These are phyloP conservation scores for Sporothrix euskadiensis DNA, from an alignment of 2,329 filamentous ascomycete species.

Conservation along the genomic window DNA sequence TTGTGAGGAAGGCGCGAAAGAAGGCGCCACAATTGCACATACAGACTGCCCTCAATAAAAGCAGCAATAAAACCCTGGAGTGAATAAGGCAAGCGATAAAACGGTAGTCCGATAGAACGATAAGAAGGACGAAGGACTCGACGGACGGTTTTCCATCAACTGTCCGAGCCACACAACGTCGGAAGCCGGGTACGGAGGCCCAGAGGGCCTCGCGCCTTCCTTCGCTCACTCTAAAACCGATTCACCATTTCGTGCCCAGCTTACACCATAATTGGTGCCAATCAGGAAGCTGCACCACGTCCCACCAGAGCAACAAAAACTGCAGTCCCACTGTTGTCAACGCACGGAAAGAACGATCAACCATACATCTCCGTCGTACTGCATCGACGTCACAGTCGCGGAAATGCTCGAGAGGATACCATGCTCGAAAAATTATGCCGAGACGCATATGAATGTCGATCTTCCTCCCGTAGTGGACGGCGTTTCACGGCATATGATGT, in stretches of 20 bases:
- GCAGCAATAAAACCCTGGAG: not conserved
- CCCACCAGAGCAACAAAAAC: not conserved
- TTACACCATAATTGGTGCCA: conserved; percentile 11
- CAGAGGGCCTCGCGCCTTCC: not conserved
- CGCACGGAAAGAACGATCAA: not conserved
- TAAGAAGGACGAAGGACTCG: too few species aligned
- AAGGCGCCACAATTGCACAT: not conserved
- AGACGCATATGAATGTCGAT: not conserved
- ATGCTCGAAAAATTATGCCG: not conserved
- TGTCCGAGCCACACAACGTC: not conserved
- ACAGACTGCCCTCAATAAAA: not conserved
- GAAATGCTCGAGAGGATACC: not conserved
- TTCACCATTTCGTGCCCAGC: conserved; percentile 15
- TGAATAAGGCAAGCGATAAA: not conserved
- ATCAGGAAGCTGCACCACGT: not conserved
- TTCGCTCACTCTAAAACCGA: not conserved
- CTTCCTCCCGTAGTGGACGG: not conserved
- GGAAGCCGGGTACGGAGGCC: not conserved
- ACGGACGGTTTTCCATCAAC: not conserved
- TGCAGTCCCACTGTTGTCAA: not conserved
- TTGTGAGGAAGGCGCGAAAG: too few species aligned
- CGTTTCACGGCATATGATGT: not conserved
- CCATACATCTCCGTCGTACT: not conserved
- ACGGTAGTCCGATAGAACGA: not conserved
- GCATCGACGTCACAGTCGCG: not conserved